phyloP scores from a whole-genome alignment of 2,329 filamentous ascomycete species.

The Calonectria pauciramosa region DNA sequence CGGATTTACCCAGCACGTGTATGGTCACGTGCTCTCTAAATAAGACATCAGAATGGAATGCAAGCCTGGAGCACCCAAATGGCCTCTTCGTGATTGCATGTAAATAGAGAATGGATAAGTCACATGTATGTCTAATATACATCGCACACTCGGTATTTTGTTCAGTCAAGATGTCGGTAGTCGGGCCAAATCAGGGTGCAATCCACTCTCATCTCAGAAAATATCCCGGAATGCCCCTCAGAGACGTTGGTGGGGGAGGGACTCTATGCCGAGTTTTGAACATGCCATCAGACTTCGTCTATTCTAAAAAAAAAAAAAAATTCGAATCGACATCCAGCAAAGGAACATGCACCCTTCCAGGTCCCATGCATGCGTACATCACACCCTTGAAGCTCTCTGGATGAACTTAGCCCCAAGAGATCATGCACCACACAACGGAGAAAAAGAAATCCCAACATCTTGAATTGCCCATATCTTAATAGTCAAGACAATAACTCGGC shows the following conservation, averaged over 20 bases:
- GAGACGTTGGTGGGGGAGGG: neutral
- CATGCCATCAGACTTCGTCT: constrained; percentile 21
- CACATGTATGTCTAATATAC: neutral
- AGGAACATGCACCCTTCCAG: constrained; percentile 9
- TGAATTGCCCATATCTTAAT: constrained; percentile 44
- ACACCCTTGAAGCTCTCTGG: neutral
- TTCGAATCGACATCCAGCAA: constrained; percentile 9
- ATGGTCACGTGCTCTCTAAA: constrained; percentile 32
- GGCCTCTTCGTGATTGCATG: neutral
- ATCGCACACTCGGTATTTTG: too few relatives aligned
- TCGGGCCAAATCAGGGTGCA: too few relatives aligned
- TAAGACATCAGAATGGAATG: neutral
- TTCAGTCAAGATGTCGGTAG: neutral
- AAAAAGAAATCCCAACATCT: constrained; percentile 40
- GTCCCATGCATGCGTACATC: neutral
- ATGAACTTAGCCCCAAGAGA: neutral
- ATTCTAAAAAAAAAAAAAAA: constrained; percentile 25
- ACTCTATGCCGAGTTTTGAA: neutral
- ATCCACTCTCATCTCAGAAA: neutral
- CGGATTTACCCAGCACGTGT: constrained; percentile 38
- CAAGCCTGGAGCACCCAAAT: neutral
- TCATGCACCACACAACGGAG: constrained; percentile 22
- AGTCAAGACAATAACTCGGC: constrained; percentile 39
- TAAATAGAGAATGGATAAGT: neutral
- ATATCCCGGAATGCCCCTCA: neutral